Percentiles rank a stretch among this genome's conserved stretches.
Evolutionary conservation across 1,139 yeast genomes (phyloP).

Genomic region (Geotrichum australiense): DNA sequence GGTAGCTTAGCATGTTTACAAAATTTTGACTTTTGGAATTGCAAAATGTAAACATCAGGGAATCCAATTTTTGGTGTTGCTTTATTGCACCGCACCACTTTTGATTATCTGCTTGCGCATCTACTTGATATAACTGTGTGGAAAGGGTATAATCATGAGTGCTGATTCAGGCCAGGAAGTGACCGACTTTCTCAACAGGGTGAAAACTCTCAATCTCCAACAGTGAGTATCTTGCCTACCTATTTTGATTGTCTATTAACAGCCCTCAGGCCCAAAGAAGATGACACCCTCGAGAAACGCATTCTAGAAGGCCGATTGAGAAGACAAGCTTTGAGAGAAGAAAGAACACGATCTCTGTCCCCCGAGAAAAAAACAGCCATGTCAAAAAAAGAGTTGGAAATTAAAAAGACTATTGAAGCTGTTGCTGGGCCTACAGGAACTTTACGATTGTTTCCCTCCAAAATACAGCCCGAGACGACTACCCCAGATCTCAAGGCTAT

Average conservation of each 20-base stretch:
- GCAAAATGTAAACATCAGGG: no score
- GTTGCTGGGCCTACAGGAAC: slow-evolving; percentile 23
- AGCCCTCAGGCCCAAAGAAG: slow-evolving; percentile 32
- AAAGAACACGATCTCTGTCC: slow-evolving; percentile 27
- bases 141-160: no score
- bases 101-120: no score
- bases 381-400: slow-evolving; percentile 22
- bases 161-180: slow-evolving; percentile 26
- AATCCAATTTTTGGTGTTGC: no score
- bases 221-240: slow-evolving; percentile 22
- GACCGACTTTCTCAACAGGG: slow-evolving; percentile 32
- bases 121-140: no score
- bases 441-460: slow-evolving; percentile 14
- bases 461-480: no score
- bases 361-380: slow-evolving; percentile 22
- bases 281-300: slow-evolving; percentile 34
- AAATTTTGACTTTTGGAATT: no score
- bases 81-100: no score
- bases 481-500: no score
- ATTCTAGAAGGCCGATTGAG: slow-evolving; percentile 31
- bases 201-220: slow-evolving; percentile 34
- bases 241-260: neutral
- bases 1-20: no score
- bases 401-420: slow-evolving; percentile 22
- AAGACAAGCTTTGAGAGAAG: slow-evolving; percentile 30